Conservation (phyloP, 1,139 yeast species). For the Saccharomyces hybrid region DNA sequence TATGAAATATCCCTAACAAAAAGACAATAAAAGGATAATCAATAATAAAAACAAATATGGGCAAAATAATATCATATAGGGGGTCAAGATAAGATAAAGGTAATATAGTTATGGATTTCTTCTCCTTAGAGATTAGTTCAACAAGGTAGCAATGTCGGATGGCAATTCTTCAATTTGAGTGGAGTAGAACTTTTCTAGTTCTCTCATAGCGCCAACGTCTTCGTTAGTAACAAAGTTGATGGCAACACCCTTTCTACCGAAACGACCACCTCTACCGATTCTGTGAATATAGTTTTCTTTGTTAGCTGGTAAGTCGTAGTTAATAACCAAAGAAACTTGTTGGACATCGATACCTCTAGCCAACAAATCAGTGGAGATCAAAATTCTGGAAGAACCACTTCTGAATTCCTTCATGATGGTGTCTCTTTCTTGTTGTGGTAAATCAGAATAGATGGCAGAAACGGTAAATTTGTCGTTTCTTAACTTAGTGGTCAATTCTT, state of each 20-base stretch:
- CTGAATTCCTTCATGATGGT: constrained; percentile 98
- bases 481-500: constrained; percentile 82
- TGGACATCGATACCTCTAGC: constrained; percentile 99
- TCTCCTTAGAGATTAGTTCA: constrained; percentile 29
- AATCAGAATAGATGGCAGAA: constrained; percentile 95
- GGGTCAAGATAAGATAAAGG: not conserved
- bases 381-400: constrained; percentile 95
- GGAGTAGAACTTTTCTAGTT: constrained; percentile 95
- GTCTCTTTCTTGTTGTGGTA: constrained; percentile 96
- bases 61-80: constrained; percentile 1
- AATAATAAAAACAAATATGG: not conserved
- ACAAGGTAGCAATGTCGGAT: constrained; percentile 80
- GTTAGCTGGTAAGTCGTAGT: constrained; percentile 95
- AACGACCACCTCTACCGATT: constrained; percentile 99
- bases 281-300: constrained; percentile 98
- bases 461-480: constrained; percentile 87
- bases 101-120: not conserved
- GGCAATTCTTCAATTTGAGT: constrained; percentile 99
- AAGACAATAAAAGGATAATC: not conserved
- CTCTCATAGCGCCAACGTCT: constrained; percentile 92
- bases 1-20: not conserved
- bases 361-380: constrained; percentile 93
- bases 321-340: constrained; percentile 96
- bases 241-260: constrained; percentile 99
- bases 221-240: constrained; percentile 91